Evolutionary conservation across 1,139 yeast species (phyloP).

Genomic region (Diutina ranongensis): DNA sequence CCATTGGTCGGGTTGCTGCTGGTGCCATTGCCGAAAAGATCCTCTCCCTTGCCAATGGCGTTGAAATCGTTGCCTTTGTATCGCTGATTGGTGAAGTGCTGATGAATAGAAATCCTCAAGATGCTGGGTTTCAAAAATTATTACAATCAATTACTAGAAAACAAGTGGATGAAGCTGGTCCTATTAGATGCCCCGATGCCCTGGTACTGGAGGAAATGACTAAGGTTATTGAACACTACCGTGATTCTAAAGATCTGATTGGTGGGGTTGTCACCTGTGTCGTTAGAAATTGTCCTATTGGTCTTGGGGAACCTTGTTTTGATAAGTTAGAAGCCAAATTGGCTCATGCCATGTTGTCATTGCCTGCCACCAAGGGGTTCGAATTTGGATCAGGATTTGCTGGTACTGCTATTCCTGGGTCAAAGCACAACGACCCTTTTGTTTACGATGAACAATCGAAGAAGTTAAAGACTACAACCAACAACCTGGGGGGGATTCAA

Average conservation of each 20-base stretch:
- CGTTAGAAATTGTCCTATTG: conserved; percentile 82
- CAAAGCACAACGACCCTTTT: conserved; percentile 87
- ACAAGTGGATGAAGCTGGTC: conserved; percentile 76
- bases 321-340: conserved; percentile 89
- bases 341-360: conserved; percentile 95
- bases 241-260: conserved; percentile 83
- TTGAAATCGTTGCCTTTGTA: conserved; percentile 95
- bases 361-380: conserved; percentile 96
- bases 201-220: conserved; percentile 68
- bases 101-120: conserved; percentile 63
- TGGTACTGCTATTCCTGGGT: conserved; percentile 86
- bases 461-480: conserved; percentile 72
- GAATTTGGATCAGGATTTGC: conserved; percentile 94
- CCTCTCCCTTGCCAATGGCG: conserved; percentile 60
- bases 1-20: conserved; percentile 97
- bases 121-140: conserved; percentile 51
- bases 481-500: conserved; percentile 94
- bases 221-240: conserved; percentile 72
- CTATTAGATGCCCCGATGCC: conserved; percentile 87
- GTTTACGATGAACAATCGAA: conserved; percentile 41
- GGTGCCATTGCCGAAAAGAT: conserved; percentile 97
- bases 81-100: conserved; percentile 75
- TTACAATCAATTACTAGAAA: conserved; percentile 77
- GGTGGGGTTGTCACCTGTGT: conserved; percentile 99
- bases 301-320: conserved; percentile 95